These are phyloP conservation scores for Wilcoxina mikolae DNA, from an alignment of 495 filamentous ascomycete species.

Conservation along the genomic window DNA sequence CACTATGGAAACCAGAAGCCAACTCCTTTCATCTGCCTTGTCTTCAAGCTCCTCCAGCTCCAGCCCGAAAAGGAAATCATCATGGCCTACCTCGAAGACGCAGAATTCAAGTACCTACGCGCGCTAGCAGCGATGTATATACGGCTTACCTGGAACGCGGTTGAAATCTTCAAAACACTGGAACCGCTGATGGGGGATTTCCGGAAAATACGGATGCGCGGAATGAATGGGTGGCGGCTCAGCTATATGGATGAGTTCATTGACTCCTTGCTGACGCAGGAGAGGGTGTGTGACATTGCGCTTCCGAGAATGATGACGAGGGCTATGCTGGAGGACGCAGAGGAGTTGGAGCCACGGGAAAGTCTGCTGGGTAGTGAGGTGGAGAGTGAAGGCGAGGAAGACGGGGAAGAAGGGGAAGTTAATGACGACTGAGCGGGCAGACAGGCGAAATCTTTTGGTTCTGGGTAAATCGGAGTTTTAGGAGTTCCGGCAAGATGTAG, in stretches of 20 bases:
- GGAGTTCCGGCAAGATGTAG: constrained; percentile 2
- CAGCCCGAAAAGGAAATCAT: constrained; percentile 64
- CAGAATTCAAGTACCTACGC: constrained; percentile 74
- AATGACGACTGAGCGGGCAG: constrained; percentile 5
- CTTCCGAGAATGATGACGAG: constrained; percentile 80
- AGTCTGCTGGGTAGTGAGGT: constrained; percentile 71
- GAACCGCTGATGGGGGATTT: constrained; percentile 75
- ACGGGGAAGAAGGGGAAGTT: constrained; percentile 17
- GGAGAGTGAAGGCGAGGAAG: constrained; percentile 56
- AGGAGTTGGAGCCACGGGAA: constrained; percentile 66
- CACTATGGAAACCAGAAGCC: constrained; percentile 70
- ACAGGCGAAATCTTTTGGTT: not conserved
- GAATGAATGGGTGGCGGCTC: constrained; percentile 53
- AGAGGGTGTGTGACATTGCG: constrained; percentile 79
- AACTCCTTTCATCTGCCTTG: constrained; percentile 83
- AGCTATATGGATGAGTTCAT: constrained; percentile 88
- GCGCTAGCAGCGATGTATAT: constrained; percentile 85
- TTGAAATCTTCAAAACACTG: constrained; percentile 61
- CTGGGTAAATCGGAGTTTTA: not conserved
- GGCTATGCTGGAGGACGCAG: constrained; percentile 75
- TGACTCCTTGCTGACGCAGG: constrained; percentile 78
- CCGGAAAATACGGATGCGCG: constrained; percentile 64
- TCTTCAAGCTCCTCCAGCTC: constrained; percentile 87
- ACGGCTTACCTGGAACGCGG: constrained; percentile 69
- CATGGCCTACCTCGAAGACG: constrained; percentile 57